Base-by-base conservation (phyloP, 2,329 filamentous ascomycete genomes). In the Apiospora kogelbergensis region DNA sequence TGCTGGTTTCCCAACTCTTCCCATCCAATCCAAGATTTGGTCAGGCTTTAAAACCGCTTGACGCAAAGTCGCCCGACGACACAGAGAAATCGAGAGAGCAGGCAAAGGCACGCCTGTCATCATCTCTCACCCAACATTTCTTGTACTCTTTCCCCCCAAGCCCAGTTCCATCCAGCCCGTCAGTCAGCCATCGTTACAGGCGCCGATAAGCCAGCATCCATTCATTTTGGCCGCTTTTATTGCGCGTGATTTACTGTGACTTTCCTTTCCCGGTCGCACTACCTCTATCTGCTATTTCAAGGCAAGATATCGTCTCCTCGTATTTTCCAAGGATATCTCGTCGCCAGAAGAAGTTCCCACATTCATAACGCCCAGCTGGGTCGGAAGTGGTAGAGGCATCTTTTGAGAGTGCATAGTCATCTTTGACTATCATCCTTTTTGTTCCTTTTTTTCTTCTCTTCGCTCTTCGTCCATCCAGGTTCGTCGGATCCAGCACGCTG, bases 281-380 rank as follows among this genome's bases (percentile, higher is more conserved):
- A 60, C 37, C 53, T 60, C 53, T 42, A 68, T 68, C 45, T 64
- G 40, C 66, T 41, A 67, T 46, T 64, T 46, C 69, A 24, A 63
- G 53, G 60, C 69, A 48, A 63, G 48, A 63, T 66, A 42, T 65
- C 53, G 41, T 63, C 67, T 42, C 66, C 48, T 66, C 46, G 67
- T 63, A 42, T 64, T 63, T 37, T 63, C 67, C 45, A 46, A 69
- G 68, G 41, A 48, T 45, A 57, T 69, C 48, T 60, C 57, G 57
- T 63, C 67, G 53, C 57, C 68, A 60, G 33, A 41, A 67, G 69
- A 60, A 48, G n/a, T 53, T 42, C 20, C 66, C 60, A 60, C 64
- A 57, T 60, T 37, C 66, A 48, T 65, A 67, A 37, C 60, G 41
- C 64, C 67, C 67, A 63, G 67, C 65, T 66, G 41, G 66, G 67